These are phyloP conservation scores for Aspergillus fumigatiaffinis DNA, from an alignment of 2,329 filamentous ascomycete genomes.

Conservation along the genomic window DNA sequence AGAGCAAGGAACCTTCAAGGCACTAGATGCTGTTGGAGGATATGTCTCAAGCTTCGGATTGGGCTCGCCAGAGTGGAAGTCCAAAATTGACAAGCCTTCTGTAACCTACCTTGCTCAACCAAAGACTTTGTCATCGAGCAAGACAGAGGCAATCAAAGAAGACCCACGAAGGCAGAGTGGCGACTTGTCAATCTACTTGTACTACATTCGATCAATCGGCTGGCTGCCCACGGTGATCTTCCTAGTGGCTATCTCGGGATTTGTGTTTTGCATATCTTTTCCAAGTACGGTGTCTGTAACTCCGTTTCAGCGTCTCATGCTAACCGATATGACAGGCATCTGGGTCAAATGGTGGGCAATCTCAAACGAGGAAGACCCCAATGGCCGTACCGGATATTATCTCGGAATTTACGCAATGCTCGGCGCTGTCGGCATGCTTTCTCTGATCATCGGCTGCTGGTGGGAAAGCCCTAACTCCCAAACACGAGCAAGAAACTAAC, in stretches of 20 bases:
- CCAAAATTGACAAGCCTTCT: slow-evolving; percentile 14
- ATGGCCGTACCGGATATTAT: slow-evolving; percentile 33
- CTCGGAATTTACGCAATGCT: slow-evolving; percentile 40
- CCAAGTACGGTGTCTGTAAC: slow-evolving; percentile 26
- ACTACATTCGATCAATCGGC: slow-evolving; percentile 38
- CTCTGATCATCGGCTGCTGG: slow-evolving; percentile 37
- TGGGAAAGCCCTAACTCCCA: slow-evolving; percentile 7
- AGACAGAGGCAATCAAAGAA: slow-evolving; percentile 18
- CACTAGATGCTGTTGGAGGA: slow-evolving; percentile 33
- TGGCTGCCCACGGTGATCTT: slow-evolving; percentile 33
- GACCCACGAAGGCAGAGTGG: slow-evolving; percentile 32
- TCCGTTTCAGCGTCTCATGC: neutral
- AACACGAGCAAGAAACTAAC: neutral
- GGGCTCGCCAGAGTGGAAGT: slow-evolving; percentile 29
- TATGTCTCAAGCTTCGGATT: slow-evolving; percentile 41
- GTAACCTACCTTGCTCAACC: slow-evolving; percentile 9
- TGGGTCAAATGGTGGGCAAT: slow-evolving; percentile 43
- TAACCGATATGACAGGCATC: slow-evolving; percentile 24
- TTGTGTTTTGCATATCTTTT: slow-evolving; percentile 41
- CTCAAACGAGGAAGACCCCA: slow-evolving; percentile 33
- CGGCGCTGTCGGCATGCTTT: slow-evolving; percentile 33
- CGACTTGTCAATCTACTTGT: slow-evolving; percentile 42
- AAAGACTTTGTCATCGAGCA: slow-evolving; percentile 5
- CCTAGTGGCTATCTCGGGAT: slow-evolving; percentile 34
- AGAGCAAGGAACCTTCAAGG: slow-evolving; percentile 41